A percentile compares a stretch with the other conserved stretches of the same genome.
Conservation (phyloP, 108 stramenopile species). For the Nitzschia sp. region DNA sequence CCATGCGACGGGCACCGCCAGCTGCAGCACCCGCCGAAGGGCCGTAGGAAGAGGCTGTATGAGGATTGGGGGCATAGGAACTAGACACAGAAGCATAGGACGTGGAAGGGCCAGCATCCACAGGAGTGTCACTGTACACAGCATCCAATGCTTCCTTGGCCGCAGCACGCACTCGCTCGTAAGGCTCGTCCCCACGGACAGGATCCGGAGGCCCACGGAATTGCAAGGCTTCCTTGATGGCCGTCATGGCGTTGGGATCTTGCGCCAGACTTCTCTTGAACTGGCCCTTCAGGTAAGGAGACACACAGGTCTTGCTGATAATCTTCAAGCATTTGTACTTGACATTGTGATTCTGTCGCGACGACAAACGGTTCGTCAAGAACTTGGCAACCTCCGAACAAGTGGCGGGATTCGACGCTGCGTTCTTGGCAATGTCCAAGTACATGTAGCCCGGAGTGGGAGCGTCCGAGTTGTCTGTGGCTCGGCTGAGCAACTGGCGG, state of each 20-base stretch:
- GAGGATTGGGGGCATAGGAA: conserved; percentile 29
- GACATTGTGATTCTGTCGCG: conserved; percentile 85
- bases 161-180: conserved; percentile 83
- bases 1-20: conserved; percentile 58
- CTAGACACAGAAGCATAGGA: conserved; percentile 30
- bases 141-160: conserved; percentile 96
- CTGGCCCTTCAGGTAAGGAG: conserved; percentile 59
- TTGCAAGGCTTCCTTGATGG: conserved; percentile 86
- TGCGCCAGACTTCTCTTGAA: conserved; percentile 89
- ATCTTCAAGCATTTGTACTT: conserved; percentile 90
- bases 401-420: conserved; percentile 68
- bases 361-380: conserved; percentile 65
- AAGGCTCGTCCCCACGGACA: conserved; percentile 91
- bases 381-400: conserved; percentile 75
- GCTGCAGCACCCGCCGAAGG: background rate
- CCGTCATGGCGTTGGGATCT: conserved; percentile 61
- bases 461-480: conserved; percentile 83
- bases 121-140: conserved; percentile 76
- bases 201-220: conserved; percentile 92
- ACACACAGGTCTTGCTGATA: conserved; percentile 59
- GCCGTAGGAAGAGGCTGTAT: conserved; percentile 17
- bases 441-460: conserved; percentile 98
- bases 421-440: conserved; percentile 92
- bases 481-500: conserved; percentile 68
- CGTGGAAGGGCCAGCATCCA: conserved; percentile 1